Conservation (phyloP, 2,329 filamentous ascomycete genomes). For the Cryoendolithus antarcticus region DNA sequence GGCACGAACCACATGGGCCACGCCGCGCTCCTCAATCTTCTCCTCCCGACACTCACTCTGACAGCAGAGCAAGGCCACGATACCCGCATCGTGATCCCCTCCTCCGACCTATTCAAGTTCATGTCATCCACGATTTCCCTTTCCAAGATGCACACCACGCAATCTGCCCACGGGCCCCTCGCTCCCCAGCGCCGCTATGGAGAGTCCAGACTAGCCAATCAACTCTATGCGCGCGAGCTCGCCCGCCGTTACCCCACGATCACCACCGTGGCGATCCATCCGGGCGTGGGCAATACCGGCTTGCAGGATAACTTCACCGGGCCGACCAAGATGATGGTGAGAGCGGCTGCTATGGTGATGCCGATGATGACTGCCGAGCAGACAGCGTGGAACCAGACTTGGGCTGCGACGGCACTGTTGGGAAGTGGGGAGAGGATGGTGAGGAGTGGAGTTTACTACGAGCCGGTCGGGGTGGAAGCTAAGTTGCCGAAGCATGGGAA, state of each 20-base stretch:
- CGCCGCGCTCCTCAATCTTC: constrained; percentile 20
- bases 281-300: constrained; percentile 29
- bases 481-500: constrained; percentile 15
- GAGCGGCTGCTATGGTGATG: constrained; percentile 7
- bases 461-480: constrained; percentile 23
- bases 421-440: constrained; percentile 5
- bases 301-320: constrained; percentile 18
- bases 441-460: constrained; percentile 24
- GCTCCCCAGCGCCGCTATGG: constrained; percentile 25
- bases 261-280: constrained; percentile 27
- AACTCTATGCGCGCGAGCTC: constrained; percentile 32
- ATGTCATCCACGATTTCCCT: constrained; percentile 14
- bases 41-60: constrained; percentile 14
- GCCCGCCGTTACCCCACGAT: constrained; percentile 27
- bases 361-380: constrained; percentile 11
- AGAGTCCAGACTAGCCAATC: constrained; percentile 37
- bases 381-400: constrained; percentile 13
- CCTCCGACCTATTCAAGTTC: constrained; percentile 14
- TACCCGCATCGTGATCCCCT: constrained; percentile 20
- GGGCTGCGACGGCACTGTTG: constrained; percentile 9
- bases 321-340: constrained; percentile 7
- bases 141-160: constrained; percentile 16
- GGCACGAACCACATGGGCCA: constrained; percentile 25
- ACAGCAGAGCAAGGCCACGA: constrained; percentile 15
- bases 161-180: constrained; percentile 4